phyloP scores from a whole-genome alignment of 2,329 filamentous ascomycete species.

The Aspergillus quadricinctus region DNA sequence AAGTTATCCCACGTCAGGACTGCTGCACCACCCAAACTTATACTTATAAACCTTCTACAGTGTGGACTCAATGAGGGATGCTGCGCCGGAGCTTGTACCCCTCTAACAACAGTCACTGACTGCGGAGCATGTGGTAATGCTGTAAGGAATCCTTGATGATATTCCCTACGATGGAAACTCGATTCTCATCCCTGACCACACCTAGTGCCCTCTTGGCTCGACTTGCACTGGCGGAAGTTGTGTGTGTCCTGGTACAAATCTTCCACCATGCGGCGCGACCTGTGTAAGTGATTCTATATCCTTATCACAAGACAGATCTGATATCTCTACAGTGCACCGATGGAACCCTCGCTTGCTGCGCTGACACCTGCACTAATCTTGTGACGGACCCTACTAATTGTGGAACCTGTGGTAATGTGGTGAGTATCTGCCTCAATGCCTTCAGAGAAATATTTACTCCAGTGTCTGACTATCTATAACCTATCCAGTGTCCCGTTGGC shows the following conservation, averaged over 20 bases:
- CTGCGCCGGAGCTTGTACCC: no score
- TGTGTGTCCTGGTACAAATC: neutral
- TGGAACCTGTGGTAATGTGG: neutral
- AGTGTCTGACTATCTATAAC: neutral
- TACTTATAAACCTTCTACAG: no score
- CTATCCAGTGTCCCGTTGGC: no score
- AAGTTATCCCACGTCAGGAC: no score
- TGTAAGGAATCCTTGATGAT: no score
- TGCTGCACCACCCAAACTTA: no score
- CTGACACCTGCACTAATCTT: neutral
- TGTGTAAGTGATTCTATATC: neutral
- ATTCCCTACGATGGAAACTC: no score
- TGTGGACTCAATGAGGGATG: no score
- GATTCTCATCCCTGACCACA: no score
- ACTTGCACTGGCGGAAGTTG: neutral
- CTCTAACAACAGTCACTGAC: no score
- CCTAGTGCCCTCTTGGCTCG: neutral
- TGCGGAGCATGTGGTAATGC: no score
- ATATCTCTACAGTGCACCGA: neutral
- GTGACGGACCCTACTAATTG: neutral
- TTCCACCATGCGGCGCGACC: neutral
- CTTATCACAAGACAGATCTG: neutral
- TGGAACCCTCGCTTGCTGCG: neutral
- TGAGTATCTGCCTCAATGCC: neutral
- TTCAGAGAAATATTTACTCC: neutral